Base-by-base conservation (phyloP, 2,329 filamentous ascomycete genomes). In the Penicillium sp. region DNA sequence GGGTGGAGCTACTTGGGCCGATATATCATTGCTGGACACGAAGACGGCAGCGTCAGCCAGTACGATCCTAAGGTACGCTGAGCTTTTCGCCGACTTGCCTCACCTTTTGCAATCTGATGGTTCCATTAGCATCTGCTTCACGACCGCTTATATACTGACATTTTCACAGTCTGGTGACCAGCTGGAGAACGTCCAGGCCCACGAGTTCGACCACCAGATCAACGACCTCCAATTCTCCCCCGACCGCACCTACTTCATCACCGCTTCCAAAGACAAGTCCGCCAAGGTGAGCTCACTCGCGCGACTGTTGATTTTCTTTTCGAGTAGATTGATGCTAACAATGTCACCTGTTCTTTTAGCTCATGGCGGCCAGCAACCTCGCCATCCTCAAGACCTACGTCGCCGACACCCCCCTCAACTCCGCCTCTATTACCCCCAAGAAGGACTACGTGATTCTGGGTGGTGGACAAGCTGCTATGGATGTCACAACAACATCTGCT, bases 391-490 rank as follows among this genome's bases (percentile, higher is more conserved):
- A 98, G 79, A 94, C 86, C 58, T 98, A 94, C 74, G 68, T 80
- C 56, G 79, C 90, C 75, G 93, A 98, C 67, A 98, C 93, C 4
- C 91, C 93, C 32, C 84, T 98, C 59, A 98, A 98, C 83, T 93
- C 86, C 68, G 93, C 93, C 58, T 82, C 85, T 64, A 93, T 98
- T 61, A 95, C 90, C 11, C 83, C 88, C 47, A 93, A 94, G 75
- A 97, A 97, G 77, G 90, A 97, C 68, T 98, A 88, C 67, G 91
- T 98, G 58, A 94, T 98, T 66, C 85, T 98, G 39, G 93, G 93
- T 63, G 93, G 93, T 82, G 93, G 93, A 62, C 93, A 98, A 76
- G 93, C 90, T 57, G 93, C 93, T 67, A 96, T 96, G 89, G 91
- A 97, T 68, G 93, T 98, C 73, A 98, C 93, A 50, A 94, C 88